These are phyloP conservation scores for Lanmaoa rubissima DNA, from an alignment of 768 basidiomycete genomes.

Conservation along the genomic window DNA sequence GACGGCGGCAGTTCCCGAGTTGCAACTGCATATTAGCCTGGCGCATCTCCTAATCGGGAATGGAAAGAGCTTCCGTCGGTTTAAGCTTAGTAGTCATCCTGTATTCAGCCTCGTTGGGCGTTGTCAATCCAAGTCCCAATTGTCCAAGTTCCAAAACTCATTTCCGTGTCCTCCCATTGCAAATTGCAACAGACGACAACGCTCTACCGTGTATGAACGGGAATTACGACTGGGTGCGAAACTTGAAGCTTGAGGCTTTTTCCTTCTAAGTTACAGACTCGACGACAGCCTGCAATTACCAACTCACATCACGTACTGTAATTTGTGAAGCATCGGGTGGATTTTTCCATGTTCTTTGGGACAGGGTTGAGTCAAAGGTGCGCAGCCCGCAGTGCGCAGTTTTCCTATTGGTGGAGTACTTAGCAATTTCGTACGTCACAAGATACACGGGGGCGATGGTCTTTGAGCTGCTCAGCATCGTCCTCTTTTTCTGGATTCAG, in stretches of 20 bases:
- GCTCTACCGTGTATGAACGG: not conserved
- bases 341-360: not conserved
- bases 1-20: too few relatives aligned
- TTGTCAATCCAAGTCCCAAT: too few relatives aligned
- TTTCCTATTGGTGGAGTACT: not conserved
- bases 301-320: not conserved
- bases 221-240: not conserved
- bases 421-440: not conserved
- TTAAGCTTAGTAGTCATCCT: too few relatives aligned
- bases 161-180: not conserved
- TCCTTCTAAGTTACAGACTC: not conserved
- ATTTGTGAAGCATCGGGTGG: not conserved
- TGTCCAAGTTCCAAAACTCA: not conserved
- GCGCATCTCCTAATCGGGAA: too few relatives aligned
- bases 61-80: too few relatives aligned
- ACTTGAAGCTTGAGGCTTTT: too few relatives aligned
- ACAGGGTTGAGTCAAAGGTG: not conserved
- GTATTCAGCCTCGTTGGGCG: too few relatives aligned
- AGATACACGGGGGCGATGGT: not conserved
- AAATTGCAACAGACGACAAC: not conserved
- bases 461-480: not conserved
- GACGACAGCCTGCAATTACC: not conserved
- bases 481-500: not conserved
- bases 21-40: too few relatives aligned
- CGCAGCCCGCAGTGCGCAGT: constrained; percentile 14